Base-by-base conservation (phyloP, 768 basidiomycete genomes). In the Suillus placidus region DNA sequence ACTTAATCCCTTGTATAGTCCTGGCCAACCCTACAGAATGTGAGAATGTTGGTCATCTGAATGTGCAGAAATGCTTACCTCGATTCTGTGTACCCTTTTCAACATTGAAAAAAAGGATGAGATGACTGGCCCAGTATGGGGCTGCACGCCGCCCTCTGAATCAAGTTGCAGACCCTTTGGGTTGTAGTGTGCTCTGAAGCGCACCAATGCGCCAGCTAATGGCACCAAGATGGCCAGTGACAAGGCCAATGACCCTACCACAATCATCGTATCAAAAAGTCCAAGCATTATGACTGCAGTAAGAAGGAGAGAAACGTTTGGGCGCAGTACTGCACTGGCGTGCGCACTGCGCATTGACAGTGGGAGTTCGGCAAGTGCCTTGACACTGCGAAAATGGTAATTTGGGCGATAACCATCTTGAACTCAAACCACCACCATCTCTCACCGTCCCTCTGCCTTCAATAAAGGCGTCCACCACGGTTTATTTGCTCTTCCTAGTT, bases 151-250 rank as follows among this genome's bases (percentile, higher is more conserved):
- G 38, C 90, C 92, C 72, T 93, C 92, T 37, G 83, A 79, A 75
- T 94, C 93, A 47, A 94, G 82, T 61, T 89, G 91, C 47, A 95
- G 86, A 42, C 90, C 91, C 75, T 90, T 91, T 3, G 93, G 93
- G 72, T 91, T 92, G 80, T 91, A 94, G 73, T 94, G 93, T 37
- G 91, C 91, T 76, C 93, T 83, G 74, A 91, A 88, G 56, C 92
- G 84, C 9, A 94, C 88, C 12, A 93, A 81, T 14, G 88, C 81
- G 5, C 92, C 92, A 9, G 86, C 83, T 14, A 92, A 77, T 13
- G 88, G 86, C 6, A 92, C 85, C 20, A 86, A 78, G 34, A 90
- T 73, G 42, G 79, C 81, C n/a, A 92, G 75, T 42, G 85, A 87
- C 42, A 89, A 52, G 30, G 78, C 77, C 34, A 87, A 71, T 26